Conservation (phyloP, 129 eudicot species). For the Artemisia argyi region DNA sequence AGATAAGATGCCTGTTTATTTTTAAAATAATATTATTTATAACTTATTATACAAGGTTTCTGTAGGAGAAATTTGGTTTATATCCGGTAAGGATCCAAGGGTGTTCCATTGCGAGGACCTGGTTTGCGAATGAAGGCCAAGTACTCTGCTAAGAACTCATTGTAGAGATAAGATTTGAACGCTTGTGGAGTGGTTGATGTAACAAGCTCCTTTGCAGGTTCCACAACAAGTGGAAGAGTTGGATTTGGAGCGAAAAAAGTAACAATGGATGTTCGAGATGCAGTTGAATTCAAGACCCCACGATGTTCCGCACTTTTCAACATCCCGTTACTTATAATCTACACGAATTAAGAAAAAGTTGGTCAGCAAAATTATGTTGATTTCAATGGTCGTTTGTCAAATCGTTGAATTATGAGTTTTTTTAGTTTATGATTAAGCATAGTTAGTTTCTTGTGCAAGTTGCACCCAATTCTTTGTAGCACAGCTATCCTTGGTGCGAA, state of each 20-base stretch:
- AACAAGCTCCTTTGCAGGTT: slow-evolving; percentile 39
- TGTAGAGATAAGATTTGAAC: slow-evolving; percentile 31
- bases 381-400: too few species aligned
- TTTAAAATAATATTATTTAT: too few species aligned
- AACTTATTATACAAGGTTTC: too few species aligned
- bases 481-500: too few species aligned
- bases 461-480: too few species aligned
- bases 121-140: slow-evolving; percentile 10
- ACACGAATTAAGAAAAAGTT: background rate
- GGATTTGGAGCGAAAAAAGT: slow-evolving; percentile 43
- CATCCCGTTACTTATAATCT: slow-evolving; percentile 54
- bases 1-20: too few species aligned
- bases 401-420: too few species aligned
- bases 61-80: background rate
- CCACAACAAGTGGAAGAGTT: slow-evolving; percentile 7
- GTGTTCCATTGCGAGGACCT: slow-evolving; percentile 22
- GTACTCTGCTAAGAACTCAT: slow-evolving; percentile 29
- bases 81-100: slow-evolving; percentile 26
- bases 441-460: too few species aligned
- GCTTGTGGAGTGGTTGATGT: slow-evolving; percentile 10
- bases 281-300: slow-evolving; percentile 30
- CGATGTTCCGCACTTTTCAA: slow-evolving; percentile 44
- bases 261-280: slow-evolving; percentile 39
- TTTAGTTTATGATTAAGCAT: too few species aligned
- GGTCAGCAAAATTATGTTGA: background rate